A percentile compares a stretch with the other conserved stretches of the same genome.
These are phyloP conservation scores for Raffaelea albimanens DNA, from an alignment of 2,329 filamentous ascomycete genomes.

Conservation along the genomic window DNA sequence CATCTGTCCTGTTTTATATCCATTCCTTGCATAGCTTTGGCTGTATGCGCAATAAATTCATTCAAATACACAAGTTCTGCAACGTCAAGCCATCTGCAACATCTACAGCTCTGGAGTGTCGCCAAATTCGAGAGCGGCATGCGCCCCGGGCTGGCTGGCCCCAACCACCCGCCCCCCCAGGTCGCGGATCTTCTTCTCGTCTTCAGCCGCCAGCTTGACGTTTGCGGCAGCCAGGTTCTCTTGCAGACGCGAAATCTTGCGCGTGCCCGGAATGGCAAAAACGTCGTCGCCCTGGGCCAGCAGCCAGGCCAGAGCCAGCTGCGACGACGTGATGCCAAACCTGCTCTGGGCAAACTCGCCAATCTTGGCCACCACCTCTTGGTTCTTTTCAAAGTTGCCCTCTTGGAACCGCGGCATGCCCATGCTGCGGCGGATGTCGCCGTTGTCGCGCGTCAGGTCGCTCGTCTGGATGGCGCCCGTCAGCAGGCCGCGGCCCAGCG, in stretches of 20 bases:
- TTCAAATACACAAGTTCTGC: no score
- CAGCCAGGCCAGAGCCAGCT: slow-evolving; percentile 6
- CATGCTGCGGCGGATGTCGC: slow-evolving; percentile 32
- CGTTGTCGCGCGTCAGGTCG: slow-evolving; percentile 28
- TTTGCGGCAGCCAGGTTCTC: slow-evolving; percentile 16
- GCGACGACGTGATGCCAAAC: not conserved
- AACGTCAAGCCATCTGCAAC: no score
- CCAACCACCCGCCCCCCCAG: not conserved
- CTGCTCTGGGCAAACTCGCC: not conserved
- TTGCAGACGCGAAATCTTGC: slow-evolving; percentile 11
- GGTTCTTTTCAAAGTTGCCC: slow-evolving; percentile 4
- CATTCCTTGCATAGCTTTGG: no score
- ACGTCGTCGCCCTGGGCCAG: slow-evolving; percentile 7
- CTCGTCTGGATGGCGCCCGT: slow-evolving; percentile 35
- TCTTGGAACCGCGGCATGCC: slow-evolving; percentile 6
- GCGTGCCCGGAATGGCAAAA: slow-evolving; percentile 10
- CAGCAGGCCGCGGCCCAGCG: slow-evolving; percentile 50
- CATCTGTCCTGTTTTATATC: no score
- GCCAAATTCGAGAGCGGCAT: no score
- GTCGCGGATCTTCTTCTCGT: not conserved
- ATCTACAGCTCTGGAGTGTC: no score
- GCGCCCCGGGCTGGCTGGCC: not conserved
- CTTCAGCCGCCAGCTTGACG: slow-evolving; percentile 11
- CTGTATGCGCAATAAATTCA: no score
- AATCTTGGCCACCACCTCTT: slow-evolving; percentile 3